These are phyloP conservation scores for Epichloe uncinata DNA, from an alignment of 2,329 filamentous ascomycete genomes.

Conservation along the genomic window DNA sequence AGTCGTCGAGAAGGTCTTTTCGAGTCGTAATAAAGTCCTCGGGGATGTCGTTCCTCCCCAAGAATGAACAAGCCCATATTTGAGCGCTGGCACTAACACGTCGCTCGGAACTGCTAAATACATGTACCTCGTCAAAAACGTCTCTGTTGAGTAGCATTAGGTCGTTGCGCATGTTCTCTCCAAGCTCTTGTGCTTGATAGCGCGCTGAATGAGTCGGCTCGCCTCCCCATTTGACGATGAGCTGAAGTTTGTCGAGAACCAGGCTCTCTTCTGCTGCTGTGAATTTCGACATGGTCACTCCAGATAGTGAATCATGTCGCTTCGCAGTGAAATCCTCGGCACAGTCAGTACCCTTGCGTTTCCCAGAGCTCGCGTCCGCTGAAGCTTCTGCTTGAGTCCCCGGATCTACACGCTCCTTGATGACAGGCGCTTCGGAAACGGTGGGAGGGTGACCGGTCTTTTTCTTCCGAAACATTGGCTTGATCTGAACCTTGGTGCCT, in stretches of 20 bases:
- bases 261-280: slow-evolving; percentile 88
- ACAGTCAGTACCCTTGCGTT: slow-evolving; percentile 8
- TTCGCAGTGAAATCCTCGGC: slow-evolving; percentile 28
- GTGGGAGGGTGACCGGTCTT: slow-evolving; percentile 45
- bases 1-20: slow-evolving; percentile 92
- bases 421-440: slow-evolving; percentile 21
- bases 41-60: slow-evolving; percentile 73
- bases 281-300: slow-evolving; percentile 83
- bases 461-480: slow-evolving; percentile 94
- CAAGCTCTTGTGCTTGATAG: slow-evolving; percentile 91
- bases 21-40: slow-evolving; percentile 80
- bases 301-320: slow-evolving; percentile 74
- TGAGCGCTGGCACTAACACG: slow-evolving; percentile 92
- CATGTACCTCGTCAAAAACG: slow-evolving; percentile 79
- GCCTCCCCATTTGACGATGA: slow-evolving; percentile 98
- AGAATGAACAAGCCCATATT: slow-evolving; percentile 84
- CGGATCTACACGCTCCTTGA: slow-evolving; percentile 17
- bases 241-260: slow-evolving; percentile 86
- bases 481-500: slow-evolving; percentile 97
- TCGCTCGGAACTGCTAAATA: slow-evolving; percentile 91
- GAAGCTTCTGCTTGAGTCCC: slow-evolving; percentile 8
- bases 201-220: slow-evolving; percentile 95
- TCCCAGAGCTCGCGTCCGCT: slow-evolving; percentile 4
- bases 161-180: slow-evolving; percentile 92
- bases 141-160: slow-evolving; percentile 85